phyloP scores from a whole-genome alignment of 2,329 filamentous ascomycete genomes.

The Orbilia oligospora region DNA sequence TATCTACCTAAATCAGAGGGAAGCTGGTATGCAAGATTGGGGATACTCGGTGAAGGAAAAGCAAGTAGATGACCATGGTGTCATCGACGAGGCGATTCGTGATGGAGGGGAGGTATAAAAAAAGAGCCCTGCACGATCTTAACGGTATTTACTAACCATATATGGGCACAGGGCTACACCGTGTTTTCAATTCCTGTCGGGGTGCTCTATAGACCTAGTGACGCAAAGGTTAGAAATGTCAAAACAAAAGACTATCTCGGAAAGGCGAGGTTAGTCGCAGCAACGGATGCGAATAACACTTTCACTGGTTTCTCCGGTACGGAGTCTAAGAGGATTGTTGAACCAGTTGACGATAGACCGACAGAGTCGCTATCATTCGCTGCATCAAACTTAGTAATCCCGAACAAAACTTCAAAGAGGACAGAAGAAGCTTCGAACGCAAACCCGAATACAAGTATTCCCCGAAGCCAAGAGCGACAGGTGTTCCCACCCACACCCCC shows the following conservation, averaged over 20 bases:
- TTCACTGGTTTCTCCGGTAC: constrained; percentile 86
- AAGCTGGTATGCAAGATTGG: constrained; percentile 90
- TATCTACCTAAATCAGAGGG: constrained; percentile 93
- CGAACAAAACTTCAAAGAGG: constrained; percentile 72
- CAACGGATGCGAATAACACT: constrained; percentile 83
- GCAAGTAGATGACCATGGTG: constrained; percentile 94
- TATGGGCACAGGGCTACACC: constrained; percentile 81
- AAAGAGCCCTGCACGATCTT: too few relatives aligned
- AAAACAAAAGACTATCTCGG: constrained; percentile 98
- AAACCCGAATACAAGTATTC: constrained; percentile 70
- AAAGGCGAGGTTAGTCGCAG: constrained; percentile 92
- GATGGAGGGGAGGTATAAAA: constrained; percentile 85
- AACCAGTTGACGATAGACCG: constrained; percentile 79
- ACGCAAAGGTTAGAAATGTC: constrained; percentile 97
- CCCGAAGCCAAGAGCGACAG: constrained; percentile 65
- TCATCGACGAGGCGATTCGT: constrained; percentile 95
- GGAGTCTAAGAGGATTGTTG: constrained; percentile 77
- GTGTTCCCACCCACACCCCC: constrained; percentile 98
- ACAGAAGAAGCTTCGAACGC: constrained; percentile 35
- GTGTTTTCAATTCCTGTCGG: constrained; percentile 98
- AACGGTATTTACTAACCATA: not conserved
- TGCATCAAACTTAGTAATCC: constrained; percentile 92
- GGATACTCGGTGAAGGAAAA: constrained; percentile 94
- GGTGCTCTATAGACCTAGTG: constrained; percentile 93
- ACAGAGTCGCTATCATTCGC: constrained; percentile 89